A percentile compares a stretch with the other conserved stretches of the same genome.
These are phyloP conservation scores for Lotmaria passim DNA, from an alignment of 208 protist species.

Conservation along the genomic window DNA sequence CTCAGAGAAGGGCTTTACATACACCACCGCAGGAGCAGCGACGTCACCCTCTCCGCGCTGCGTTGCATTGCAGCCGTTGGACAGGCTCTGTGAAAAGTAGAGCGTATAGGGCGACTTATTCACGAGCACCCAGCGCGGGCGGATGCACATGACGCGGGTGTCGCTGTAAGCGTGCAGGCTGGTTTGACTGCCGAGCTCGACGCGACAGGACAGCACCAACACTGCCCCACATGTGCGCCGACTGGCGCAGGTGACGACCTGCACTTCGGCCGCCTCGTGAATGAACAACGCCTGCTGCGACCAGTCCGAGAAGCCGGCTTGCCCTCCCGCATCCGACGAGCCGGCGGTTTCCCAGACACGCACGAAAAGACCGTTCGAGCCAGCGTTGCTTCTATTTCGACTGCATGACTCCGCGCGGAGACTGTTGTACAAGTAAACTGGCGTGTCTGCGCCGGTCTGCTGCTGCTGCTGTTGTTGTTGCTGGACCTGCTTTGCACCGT, in stretches of 20 bases:
- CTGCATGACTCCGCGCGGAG: constrained; percentile 36
- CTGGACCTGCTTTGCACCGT: not conserved
- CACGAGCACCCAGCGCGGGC: constrained; percentile 72
- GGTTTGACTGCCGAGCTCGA: constrained; percentile 45
- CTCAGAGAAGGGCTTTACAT: constrained; percentile 11
- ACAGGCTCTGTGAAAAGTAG: constrained; percentile 21
- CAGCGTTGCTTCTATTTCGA: constrained; percentile 11
- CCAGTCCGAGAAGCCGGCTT: constrained; percentile 55
- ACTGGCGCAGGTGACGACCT: constrained; percentile 27
- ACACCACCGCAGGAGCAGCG: not conserved
- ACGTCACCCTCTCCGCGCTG: not conserved
- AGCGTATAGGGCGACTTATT: constrained; percentile 56
- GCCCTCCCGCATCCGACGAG: not conserved
- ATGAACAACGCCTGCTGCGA: constrained; percentile 37
- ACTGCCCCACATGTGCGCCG: constrained; percentile 24
- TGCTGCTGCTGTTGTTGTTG: no score
- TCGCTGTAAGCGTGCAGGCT: constrained; percentile 41
- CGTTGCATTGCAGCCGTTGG: not conserved
- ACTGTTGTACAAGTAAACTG: constrained; percentile 54
- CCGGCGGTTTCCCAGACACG: constrained; percentile 27
- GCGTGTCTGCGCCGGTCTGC: no score
- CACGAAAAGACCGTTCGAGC: constrained; percentile 30
- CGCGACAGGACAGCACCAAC: constrained; percentile 60
- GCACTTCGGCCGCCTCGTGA: constrained; percentile 30
- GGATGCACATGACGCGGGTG: constrained; percentile 62